Evolutionary conservation across 495 filamentous ascomycete species (phyloP).

Genomic region (Neurospora sp.): DNA sequence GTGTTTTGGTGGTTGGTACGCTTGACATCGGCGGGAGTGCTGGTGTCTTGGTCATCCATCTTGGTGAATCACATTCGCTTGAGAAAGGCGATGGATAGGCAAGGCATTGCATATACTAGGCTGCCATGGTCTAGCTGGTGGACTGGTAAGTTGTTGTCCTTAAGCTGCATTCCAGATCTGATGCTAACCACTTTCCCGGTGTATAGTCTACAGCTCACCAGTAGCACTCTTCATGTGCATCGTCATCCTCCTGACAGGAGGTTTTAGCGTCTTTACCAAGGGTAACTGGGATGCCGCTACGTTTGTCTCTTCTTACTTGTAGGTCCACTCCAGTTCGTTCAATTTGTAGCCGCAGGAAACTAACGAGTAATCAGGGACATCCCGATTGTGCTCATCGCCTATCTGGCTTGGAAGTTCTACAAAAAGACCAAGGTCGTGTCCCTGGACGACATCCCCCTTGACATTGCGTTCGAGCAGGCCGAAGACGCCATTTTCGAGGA

Average conservation of each 20-base stretch:
- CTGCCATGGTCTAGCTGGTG: slow-evolving; percentile 39
- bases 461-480: slow-evolving; percentile 28
- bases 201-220: slow-evolving; percentile 25
- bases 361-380: slow-evolving; percentile 32
- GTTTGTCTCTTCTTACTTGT: slow-evolving; percentile 43
- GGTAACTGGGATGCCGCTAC: slow-evolving; percentile 37
- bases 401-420: slow-evolving; percentile 44
- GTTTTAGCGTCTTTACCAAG: slow-evolving; percentile 37
- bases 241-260: slow-evolving; percentile 37
- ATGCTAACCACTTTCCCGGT: not conserved
- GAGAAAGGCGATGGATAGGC: slow-evolving; percentile 29
- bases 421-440: slow-evolving; percentile 45
- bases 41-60: slow-evolving; percentile 45
- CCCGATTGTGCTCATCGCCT: slow-evolving; percentile 41
- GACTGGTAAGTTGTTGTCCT: slow-evolving; percentile 18
- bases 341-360: not conserved
- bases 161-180: not conserved
- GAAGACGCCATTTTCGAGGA: slow-evolving; percentile 25
- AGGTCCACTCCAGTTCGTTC: slow-evolving; percentile 5
- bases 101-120: slow-evolving; percentile 25
- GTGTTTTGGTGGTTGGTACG: slow-evolving; percentile 55
- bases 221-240: slow-evolving; percentile 34
- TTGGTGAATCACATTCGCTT: slow-evolving; percentile 39
- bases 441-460: slow-evolving; percentile 41
- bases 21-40: slow-evolving; percentile 43